These are phyloP conservation scores for Pythium plurisporium DNA, from an alignment of 352 stramenopile species.

Conservation along the genomic window DNA sequence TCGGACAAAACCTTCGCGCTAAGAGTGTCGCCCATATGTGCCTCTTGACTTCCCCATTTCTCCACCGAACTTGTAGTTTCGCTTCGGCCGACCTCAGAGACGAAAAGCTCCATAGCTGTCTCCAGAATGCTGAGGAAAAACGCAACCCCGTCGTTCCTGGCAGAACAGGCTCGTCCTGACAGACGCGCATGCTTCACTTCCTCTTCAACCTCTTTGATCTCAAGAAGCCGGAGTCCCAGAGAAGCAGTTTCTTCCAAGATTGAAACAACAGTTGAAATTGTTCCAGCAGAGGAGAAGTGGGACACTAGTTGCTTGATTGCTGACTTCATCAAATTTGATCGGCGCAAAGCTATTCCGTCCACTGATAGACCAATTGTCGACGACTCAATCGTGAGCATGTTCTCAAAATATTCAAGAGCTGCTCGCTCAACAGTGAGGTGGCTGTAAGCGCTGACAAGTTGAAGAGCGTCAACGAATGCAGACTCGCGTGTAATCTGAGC, in stretches of 20 bases:
- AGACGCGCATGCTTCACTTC: constrained; percentile 3
- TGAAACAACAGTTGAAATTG: constrained; percentile 24
- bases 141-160: background rate
- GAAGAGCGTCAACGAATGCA: constrained; percentile 50
- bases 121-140: constrained; percentile 41
- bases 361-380: constrained; percentile 3
- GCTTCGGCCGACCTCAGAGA: constrained; percentile 13
- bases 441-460: constrained; percentile 58
- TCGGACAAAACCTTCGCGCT: constrained; percentile 34
- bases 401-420: constrained; percentile 58
- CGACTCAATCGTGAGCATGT: constrained; percentile 38
- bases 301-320: constrained; percentile 18
- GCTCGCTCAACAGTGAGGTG: constrained; percentile 46
- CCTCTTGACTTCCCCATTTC: background rate
- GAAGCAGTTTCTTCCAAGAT: constrained; percentile 52
- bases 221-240: constrained; percentile 43
- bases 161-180: background rate
- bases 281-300: constrained; percentile 13
- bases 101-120: constrained; percentile 24
- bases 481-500: constrained; percentile 40
- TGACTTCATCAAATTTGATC: constrained; percentile 36
- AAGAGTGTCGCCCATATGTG: background rate
- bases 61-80: background rate
- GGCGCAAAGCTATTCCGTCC: constrained; percentile 8
- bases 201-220: constrained; percentile 31